Evolutionary conservation across 306 rosid genomes (phyloP).

Genomic region (Quercus suber): DNA sequence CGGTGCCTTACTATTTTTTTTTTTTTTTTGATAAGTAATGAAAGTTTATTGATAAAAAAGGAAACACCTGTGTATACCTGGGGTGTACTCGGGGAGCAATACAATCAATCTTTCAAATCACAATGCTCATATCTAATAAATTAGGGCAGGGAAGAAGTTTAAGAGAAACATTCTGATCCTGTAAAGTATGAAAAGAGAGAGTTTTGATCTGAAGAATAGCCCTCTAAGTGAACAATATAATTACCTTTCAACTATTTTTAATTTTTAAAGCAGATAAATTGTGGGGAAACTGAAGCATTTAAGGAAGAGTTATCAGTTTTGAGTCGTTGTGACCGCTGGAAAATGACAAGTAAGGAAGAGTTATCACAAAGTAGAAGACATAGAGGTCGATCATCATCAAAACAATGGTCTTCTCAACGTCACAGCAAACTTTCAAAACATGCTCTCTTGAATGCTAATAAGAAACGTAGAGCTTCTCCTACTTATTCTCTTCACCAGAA

Average conservation of each 20-base stretch:
- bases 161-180: too few relatives aligned
- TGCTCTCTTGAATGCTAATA: conserved; percentile 29
- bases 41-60: too few relatives aligned
- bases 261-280: conserved; percentile 48
- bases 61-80: too few relatives aligned
- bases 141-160: too few relatives aligned
- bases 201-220: not conserved
- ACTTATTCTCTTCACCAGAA: conserved; percentile 6
- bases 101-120: too few relatives aligned
- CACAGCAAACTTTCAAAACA: conserved; percentile 28
- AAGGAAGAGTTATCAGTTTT: conserved; percentile 45
- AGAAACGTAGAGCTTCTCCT: conserved; percentile 34
- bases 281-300: conserved; percentile 29
- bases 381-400: conserved; percentile 41
- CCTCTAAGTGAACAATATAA: conserved; percentile 14
- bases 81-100: too few relatives aligned
- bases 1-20: conserved; percentile 19
- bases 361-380: conserved; percentile 30
- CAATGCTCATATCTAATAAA: too few relatives aligned
- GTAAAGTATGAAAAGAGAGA: too few relatives aligned
- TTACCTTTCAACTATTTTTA: conserved; percentile 23
- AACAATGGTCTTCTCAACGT: conserved; percentile 27
- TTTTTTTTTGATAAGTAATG: too few relatives aligned
- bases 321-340: conserved; percentile 34
- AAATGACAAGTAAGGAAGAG: conserved; percentile 26